Conservation (phyloP, 1,284 basidiomycete genomes). For the Apiotrichum sp. region DNA sequence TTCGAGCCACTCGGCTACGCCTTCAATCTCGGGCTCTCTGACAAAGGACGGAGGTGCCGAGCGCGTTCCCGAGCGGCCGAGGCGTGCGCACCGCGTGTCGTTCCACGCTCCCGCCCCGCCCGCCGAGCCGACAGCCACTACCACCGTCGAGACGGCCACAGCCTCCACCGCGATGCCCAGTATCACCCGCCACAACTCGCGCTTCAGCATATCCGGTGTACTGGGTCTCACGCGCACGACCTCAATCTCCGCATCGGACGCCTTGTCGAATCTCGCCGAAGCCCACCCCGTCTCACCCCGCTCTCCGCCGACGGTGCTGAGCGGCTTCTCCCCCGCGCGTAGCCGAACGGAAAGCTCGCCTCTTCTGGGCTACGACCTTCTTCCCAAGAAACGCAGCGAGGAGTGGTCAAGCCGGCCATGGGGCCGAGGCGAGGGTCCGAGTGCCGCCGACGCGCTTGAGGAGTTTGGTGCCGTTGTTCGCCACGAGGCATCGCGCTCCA, state of each 20-base stretch:
- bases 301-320: background rate
- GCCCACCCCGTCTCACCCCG: slow-evolving; percentile 17
- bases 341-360: slow-evolving; percentile 18
- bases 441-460: slow-evolving; percentile 34
- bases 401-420: slow-evolving; percentile 38
- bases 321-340: slow-evolving; percentile 10
- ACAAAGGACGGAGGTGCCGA: too few species aligned
- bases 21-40: background rate
- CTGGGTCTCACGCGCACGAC: slow-evolving; percentile 26
- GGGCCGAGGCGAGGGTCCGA: slow-evolving; percentile 38
- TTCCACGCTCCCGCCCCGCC: slow-evolving; percentile 37
- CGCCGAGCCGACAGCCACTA: slow-evolving; percentile 30
- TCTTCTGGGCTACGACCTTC: slow-evolving; percentile 1
- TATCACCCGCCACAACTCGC: background rate
- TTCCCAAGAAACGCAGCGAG: slow-evolving; percentile 23
- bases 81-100: slow-evolving; percentile 18
- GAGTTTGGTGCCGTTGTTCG: slow-evolving; percentile 39
- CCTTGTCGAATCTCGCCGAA: slow-evolving; percentile 32
- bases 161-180: slow-evolving; percentile 11
- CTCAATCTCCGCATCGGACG: slow-evolving; percentile 25
- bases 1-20: background rate
- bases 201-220: slow-evolving; percentile 40
- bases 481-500: slow-evolving; percentile 15
- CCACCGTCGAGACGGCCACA: slow-evolving; percentile 28
- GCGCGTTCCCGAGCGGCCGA: background rate